A percentile compares a stretch with the other conserved stretches of the same genome.
Evolutionary conservation across 139 green algal species (phyloP).

Genomic region (Pseudopediastrum boryanum): DNA sequence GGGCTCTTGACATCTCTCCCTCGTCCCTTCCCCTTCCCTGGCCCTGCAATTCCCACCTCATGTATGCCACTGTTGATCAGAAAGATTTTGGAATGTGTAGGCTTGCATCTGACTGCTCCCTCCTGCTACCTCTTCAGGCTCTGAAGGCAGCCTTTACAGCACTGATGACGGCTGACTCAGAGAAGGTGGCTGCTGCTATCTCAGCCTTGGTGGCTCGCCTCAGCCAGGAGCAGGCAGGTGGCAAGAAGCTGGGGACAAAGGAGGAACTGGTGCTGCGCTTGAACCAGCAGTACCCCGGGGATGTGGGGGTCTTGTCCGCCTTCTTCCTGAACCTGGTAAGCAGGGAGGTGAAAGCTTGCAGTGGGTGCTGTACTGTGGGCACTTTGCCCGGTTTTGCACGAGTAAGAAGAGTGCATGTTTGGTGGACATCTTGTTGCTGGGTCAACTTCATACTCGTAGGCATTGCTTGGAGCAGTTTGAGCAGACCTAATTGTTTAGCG

Average conservation of each 20-base stretch:
- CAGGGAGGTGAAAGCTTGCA: background rate
- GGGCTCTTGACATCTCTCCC: too few relatives aligned
- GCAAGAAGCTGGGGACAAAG: conserved; percentile 51
- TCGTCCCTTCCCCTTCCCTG: too few relatives aligned
- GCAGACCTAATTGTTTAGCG: too few relatives aligned
- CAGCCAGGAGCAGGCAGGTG: conserved; percentile 21
- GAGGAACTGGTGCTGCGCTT: conserved; percentile 86
- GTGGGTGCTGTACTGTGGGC: background rate
- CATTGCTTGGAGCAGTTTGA: too few relatives aligned
- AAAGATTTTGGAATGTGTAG: too few relatives aligned
- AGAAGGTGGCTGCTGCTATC: conserved; percentile 47
- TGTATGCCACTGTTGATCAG: background rate
- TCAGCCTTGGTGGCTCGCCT: conserved; percentile 62
- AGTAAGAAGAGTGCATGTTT: background rate
- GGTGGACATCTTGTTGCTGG: too few relatives aligned
- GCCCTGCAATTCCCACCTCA: background rate
- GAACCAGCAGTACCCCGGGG: conserved; percentile 90
- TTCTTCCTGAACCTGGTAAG: conserved; percentile 94
- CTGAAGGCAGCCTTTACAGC: conserved; percentile 78
- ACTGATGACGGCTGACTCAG: conserved; percentile 80
- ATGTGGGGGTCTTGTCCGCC: conserved; percentile 90
- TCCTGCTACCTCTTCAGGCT: conserved; percentile 41
- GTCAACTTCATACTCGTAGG: too few relatives aligned
- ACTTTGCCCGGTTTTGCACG: too few relatives aligned
- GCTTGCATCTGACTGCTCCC: background rate